Conservation (phyloP, 768 basidiomycete genomes). For the Suillus bovinus region DNA sequence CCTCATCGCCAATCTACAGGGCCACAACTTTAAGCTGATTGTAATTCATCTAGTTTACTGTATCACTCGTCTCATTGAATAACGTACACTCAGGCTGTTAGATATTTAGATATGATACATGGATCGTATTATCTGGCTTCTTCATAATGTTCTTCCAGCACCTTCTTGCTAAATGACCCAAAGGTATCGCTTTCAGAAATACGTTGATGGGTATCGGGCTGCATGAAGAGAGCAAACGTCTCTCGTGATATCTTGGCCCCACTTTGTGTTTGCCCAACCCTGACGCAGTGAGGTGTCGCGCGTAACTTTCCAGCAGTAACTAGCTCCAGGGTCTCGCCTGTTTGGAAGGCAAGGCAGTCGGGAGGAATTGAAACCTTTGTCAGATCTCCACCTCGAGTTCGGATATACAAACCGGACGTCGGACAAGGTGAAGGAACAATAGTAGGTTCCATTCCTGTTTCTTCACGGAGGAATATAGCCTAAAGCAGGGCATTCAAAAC, state of each 20-base stretch:
- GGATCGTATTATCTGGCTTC: slow-evolving; percentile 34
- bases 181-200: slow-evolving; percentile 76
- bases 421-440: slow-evolving; percentile 69
- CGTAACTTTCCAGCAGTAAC: slow-evolving; percentile 79
- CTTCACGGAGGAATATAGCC: slow-evolving; percentile 82
- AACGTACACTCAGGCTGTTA: slow-evolving; percentile 8
- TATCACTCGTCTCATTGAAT: slow-evolving; percentile 10
- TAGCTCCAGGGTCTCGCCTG: slow-evolving; percentile 92
- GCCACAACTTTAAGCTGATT: slow-evolving; percentile 21
- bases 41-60: slow-evolving; percentile 7
- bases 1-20: slow-evolving; percentile 40
- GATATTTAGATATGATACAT: slow-evolving; percentile 19
- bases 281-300: slow-evolving; percentile 95
- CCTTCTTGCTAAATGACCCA: slow-evolving; percentile 84
- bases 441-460: slow-evolving; percentile 38
- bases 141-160: slow-evolving; percentile 60
- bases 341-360: slow-evolving; percentile 92
- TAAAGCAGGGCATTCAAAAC: slow-evolving; percentile 27
- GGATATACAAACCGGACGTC: slow-evolving; percentile 87
- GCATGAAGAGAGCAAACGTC: slow-evolving; percentile 89
- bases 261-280: slow-evolving; percentile 52
- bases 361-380: slow-evolving; percentile 85
- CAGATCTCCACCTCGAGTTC: slow-evolving; percentile 74
- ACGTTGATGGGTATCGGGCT: slow-evolving; percentile 79
- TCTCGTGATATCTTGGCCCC: slow-evolving; percentile 67